Conservation (phyloP, 352 stramenopile species). For the Phytophthora fragariaefolia region DNA sequence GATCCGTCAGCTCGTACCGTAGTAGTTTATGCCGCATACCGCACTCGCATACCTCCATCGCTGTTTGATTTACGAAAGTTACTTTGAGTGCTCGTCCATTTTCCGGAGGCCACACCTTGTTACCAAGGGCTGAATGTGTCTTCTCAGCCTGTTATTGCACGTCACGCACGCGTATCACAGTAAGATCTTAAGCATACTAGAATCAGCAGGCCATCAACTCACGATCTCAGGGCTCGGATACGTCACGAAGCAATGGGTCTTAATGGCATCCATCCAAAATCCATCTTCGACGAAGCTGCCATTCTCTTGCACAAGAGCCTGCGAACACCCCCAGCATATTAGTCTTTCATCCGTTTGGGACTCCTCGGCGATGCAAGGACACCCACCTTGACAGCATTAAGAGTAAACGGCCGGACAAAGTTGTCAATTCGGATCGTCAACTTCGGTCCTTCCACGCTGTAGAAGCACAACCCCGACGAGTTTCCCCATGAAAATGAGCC, state of each 20-base stretch:
- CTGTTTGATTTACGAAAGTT: slow-evolving; percentile 45
- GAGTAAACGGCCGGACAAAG: slow-evolving; percentile 76
- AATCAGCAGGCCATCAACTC: slow-evolving; percentile 7
- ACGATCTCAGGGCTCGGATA: slow-evolving; percentile 61
- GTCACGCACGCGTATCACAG: not conserved
- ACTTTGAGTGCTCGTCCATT: slow-evolving; percentile 56
- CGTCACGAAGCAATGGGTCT: slow-evolving; percentile 89
- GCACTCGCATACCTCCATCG: slow-evolving; percentile 49
- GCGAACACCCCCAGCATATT: slow-evolving; percentile 6
- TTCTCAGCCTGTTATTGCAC: slow-evolving; percentile 56
- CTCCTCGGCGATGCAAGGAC: not conserved
- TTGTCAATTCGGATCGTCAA: slow-evolving; percentile 70
- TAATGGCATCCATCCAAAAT: slow-evolving; percentile 91
- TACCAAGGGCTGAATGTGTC: slow-evolving; percentile 55
- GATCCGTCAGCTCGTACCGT: not conserved
- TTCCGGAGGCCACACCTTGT: slow-evolving; percentile 68
- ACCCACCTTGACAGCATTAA: slow-evolving; percentile 74
- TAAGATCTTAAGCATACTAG: not conserved
- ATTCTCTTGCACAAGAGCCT: slow-evolving; percentile 66
- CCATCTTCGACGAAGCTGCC: slow-evolving; percentile 69
- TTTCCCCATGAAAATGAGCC: not conserved
- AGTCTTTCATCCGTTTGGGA: not conserved
- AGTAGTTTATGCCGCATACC: not conserved
- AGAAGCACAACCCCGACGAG: not conserved
- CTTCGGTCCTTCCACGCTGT: slow-evolving; percentile 16